phyloP scores from a whole-genome alignment of 371 early-diverging fungal genomes.

The Mucor plumbeus region DNA sequence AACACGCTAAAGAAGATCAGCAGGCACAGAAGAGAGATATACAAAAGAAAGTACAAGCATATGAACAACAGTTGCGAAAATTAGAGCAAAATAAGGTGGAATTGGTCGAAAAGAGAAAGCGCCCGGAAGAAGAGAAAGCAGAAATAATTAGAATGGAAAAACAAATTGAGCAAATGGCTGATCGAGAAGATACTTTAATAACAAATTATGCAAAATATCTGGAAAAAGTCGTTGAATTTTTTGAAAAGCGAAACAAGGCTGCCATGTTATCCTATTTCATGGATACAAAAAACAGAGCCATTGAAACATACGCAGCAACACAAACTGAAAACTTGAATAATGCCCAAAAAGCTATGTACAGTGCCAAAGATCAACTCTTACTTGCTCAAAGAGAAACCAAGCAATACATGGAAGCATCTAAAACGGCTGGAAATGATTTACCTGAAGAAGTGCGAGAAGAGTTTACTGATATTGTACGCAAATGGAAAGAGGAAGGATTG shows the following conservation, averaged over 20 bases:
- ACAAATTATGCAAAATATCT: neutral
- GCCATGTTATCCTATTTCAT: neutral
- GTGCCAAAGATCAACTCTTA: neutral
- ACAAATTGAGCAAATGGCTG: neutral
- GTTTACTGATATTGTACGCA: slow-evolving; percentile 43
- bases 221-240: neutral
- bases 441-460: slow-evolving; percentile 54
- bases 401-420: slow-evolving; percentile 43
- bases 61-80: slow-evolving; percentile 21
- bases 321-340: slow-evolving; percentile 6
- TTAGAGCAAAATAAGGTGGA: neutral
- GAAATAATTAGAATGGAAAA: slow-evolving; percentile 8
- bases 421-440: slow-evolving; percentile 46
- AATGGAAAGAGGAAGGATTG: slow-evolving; percentile 39
- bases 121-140: slow-evolving; percentile 10
- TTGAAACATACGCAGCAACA: neutral
- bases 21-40: slow-evolving; percentile 31
- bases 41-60: slow-evolving; percentile 1
- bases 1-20: slow-evolving; percentile 42
- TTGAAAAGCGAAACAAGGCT: slow-evolving; percentile 1
- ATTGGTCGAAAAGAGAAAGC: slow-evolving; percentile 6
- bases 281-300: neutral
- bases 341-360: neutral
- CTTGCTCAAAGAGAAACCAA: slow-evolving; percentile 20
- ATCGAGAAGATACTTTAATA: neutral